Base-by-base conservation (phyloP, 2,329 filamentous ascomycete species). In the Claviceps sorghi region DNA sequence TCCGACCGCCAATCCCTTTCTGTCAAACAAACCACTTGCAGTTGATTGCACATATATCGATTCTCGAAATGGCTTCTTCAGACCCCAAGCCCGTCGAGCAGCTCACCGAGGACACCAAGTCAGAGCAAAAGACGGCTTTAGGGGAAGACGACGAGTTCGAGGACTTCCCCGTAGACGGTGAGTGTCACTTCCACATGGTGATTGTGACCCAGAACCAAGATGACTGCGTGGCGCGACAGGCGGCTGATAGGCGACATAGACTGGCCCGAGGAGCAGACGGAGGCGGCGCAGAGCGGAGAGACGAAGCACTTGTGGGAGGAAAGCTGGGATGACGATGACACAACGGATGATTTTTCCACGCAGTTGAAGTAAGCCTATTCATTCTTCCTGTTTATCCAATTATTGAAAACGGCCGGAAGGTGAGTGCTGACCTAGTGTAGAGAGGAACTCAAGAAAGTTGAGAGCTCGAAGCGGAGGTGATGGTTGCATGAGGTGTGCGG, bases 141-240 rank as follows among this genome's bases (percentile, higher is more conserved):
- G 93, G 95, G 69, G 93, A 98, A 68, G 93, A 98, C 65, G 93
- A 98, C 69, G 93, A 98, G 73, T 98, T 98, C 64, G 93, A 98
- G 67, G 93, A 98, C 69, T 98, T 98, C 65, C 93, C 93, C 29
- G 86, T 95, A 53, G 91, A 98, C 72, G 89, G 93, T 95, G 71
- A 43, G 73, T 30, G 42, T 38, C 11, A 21, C 1, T 17, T 19
- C 29, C 29, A 15, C 10, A 19, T 19, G 7, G 17, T 46, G 26
- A 3, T 3, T 29, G 34, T 10, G 17, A 11, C 21, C 22, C 21
- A 34, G 11, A 17, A 34, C 2, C 34, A 13, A 30, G 10, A 36
- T 30, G 29, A 0, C 4, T 8, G 21, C 34, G 22, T 30, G 8
- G 6, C 8, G n/a, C 10, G 34, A 7, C 7, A 41, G 26, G 22